Percentiles rank a stretch among this genome's conserved stretches.
These are phyloP conservation scores for Emydomyces testavorans DNA, from an alignment of 2,329 filamentous ascomycete species.

Conservation along the genomic window DNA sequence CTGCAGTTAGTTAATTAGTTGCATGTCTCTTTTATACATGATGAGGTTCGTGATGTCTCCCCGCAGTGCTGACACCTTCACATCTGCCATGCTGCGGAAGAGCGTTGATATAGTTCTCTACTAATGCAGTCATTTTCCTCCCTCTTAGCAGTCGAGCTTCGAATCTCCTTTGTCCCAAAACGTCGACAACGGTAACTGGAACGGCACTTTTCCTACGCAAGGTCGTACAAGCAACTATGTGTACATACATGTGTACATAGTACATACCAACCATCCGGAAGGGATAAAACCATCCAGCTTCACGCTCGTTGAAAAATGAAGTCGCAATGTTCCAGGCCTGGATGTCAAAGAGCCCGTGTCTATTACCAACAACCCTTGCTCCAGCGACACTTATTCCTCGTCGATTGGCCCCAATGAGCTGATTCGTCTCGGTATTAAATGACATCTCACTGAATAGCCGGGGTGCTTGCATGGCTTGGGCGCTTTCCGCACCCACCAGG, in stretches of 20 bases:
- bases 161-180: too few relatives aligned
- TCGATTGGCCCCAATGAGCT: conserved; percentile 10
- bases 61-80: conserved; percentile 2
- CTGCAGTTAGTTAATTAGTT: too few relatives aligned
- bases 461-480: neutral
- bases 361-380: conserved; percentile 1
- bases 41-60: too few relatives aligned
- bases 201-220: neutral
- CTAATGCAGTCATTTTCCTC: too few relatives aligned
- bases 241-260: too few relatives aligned
- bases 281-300: too few relatives aligned
- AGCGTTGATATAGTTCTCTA: too few relatives aligned
- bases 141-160: too few relatives aligned
- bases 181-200: neutral
- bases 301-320: neutral
- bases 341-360: conserved; percentile 9
- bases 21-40: too few relatives aligned
- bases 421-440: conserved; percentile 13
- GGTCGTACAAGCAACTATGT: conserved; percentile 1
- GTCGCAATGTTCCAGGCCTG: conserved; percentile 5
- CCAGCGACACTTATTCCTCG: conserved; percentile 1
- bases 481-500: conserved; percentile 10
- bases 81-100: too few relatives aligned
- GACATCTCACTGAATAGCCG: conserved; percentile 3
- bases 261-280: neutral